Evolutionary conservation across 768 basidiomycete species (phyloP).

Genomic region (Psilocybe subaeruginosa): DNA sequence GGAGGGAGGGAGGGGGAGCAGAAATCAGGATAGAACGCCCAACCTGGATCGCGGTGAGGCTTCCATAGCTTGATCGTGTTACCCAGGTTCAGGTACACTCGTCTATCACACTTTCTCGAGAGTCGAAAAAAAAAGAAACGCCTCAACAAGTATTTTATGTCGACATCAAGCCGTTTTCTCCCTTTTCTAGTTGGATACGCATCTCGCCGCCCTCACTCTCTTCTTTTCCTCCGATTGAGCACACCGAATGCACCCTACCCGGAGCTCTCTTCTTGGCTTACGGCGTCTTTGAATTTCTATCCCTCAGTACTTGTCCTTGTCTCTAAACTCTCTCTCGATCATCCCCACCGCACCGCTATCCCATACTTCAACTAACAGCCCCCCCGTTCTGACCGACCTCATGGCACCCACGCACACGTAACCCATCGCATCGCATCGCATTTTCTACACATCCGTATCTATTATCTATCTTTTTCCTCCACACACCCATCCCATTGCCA

Average conservation of each 20-base stretch:
- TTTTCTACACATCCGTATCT: constrained; percentile 4
- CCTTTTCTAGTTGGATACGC: neutral
- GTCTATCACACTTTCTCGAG: no score
- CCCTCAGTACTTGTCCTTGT: no score
- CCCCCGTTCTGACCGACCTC: neutral
- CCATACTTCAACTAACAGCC: no score
- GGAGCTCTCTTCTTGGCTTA: no score
- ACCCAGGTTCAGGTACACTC: no score
- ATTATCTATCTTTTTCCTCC: constrained; percentile 3
- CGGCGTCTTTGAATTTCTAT: no score
- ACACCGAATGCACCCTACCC: no score
- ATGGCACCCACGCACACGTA: neutral
- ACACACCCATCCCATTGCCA: neutral
- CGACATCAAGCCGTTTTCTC: neutral
- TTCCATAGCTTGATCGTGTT: no score
- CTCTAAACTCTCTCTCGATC: neutral
- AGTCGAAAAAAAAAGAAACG: no score
- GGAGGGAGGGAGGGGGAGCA: no score
- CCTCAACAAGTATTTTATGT: neutral
- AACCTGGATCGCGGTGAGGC: no score
- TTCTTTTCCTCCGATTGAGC: neutral
- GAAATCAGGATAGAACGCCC: no score
- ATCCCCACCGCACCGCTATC: neutral
- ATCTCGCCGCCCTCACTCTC: neutral
- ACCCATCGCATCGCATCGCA: neutral